Conservation (phyloP, 495 filamentous ascomycete species). For the Cercophora samala region DNA sequence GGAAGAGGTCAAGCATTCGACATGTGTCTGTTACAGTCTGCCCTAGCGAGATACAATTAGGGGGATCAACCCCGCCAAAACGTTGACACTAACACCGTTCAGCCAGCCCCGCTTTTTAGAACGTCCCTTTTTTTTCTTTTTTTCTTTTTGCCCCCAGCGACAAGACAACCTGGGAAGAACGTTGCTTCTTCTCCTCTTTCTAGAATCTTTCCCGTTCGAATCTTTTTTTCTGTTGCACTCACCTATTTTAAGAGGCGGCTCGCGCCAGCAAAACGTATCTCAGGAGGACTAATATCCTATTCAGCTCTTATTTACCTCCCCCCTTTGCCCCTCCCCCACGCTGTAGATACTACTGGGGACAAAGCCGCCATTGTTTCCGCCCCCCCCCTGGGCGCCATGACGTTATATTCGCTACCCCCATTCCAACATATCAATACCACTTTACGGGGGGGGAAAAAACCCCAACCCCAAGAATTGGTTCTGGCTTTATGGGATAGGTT, state of each 20-base stretch:
- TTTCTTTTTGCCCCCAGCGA: no score
- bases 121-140: no score
- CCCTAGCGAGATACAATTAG: neutral
- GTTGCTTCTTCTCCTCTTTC: no score
- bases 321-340: neutral
- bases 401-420: neutral
- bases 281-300: no score
- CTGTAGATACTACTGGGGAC: neutral
- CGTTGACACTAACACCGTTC: neutral
- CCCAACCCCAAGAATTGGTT: neutral
- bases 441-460: neutral
- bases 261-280: no score
- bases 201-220: neutral
- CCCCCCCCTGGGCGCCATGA: neutral
- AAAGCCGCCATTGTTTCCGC: neutral
- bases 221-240: neutral
- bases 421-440: neutral
- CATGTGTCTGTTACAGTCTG: neutral
- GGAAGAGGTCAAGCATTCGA: neutral
- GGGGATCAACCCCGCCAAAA: neutral
- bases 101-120: neutral
- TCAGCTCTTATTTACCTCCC: neutral
- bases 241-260: neutral
- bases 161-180: no score
- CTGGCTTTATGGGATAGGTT: no score